Evolutionary conservation across 1,284 basidiomycete genomes (phyloP), one percentile per base, ranked within the genome.

Genomic region (Ganoderma leucocontextum): DNA sequence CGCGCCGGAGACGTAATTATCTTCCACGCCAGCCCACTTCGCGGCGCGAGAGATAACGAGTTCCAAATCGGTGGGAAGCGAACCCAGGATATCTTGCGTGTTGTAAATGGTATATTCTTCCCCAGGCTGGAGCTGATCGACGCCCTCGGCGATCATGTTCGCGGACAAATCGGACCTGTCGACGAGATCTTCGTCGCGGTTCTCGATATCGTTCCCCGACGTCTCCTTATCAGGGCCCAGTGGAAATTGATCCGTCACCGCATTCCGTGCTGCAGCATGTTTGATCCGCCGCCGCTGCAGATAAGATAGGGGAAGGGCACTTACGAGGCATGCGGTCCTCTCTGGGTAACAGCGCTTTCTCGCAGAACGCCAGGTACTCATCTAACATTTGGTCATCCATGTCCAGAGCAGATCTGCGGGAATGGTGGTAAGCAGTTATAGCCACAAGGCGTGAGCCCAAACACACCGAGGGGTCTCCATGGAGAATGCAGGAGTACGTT

Each of bases 361-460:
- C 86, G 73, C 90, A 91, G 70, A 94, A 91, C 33, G 80, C 80
- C 39, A 95, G 78, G 76, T 94, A 95, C 49, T 84, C 83, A 71
- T 95, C 92, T 63, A 94, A 75, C 76, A 83, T 82, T 22, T 77
- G 76, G 13, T 84, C 85, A 64, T 82, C 81, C 73, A 91, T 79
- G 72, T 90, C 85, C 19, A 86, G 84, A 57, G 87, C 84, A 25
- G 85, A 80, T 78, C 92, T 93, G 76, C 2, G 35, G 13, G 10
- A 22, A 35, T 10, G 47, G 10, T 12, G 8, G 10, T 38, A 4
- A 55, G 12, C 36, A 17, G 35, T 38, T 19, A 36, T 29, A 2
- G 17, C 12, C 19, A 62, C 1, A 7, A 7, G 19, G 13, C 15
- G 13, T 22, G 60, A 22, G 19, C 25, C 61, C 9, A 4, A 5